Base-by-base conservation (phyloP, 495 filamentous ascomycete species). In the Daldinia childiae region DNA sequence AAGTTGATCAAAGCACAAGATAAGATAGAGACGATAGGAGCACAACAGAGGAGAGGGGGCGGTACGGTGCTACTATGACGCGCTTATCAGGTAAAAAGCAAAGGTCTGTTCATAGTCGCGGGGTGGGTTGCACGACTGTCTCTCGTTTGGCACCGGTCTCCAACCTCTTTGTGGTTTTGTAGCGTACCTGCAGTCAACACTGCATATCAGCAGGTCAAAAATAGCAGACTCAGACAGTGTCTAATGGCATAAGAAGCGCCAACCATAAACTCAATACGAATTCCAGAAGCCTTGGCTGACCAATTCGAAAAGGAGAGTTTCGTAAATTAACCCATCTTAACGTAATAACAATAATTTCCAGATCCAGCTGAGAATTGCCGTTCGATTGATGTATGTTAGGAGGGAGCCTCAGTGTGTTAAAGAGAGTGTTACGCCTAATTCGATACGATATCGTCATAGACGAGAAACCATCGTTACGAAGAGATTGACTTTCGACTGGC, bases 181-280 rank as follows among this genome's bases (percentile, higher is more conserved):
- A 38, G 17, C 57, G 62, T 65, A 65, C 62, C 62, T 65, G 62
- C 54, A 58, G 62, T 27, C n/a, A 29, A 58, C 32, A 11, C 32
- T 12, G 38, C 17, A n/a, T 21, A 29, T 52, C n/a, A 27, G 26
- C 26, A 27, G 26, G 26, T 30, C 50, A 29, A 54, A 54, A 30
- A 54, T 30, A 54, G 24, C 8, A 48, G 41, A 48, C 41, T n/a
- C 41, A 21, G 41, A 48, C 12, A 36, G 3, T 14, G 39, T 17
- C 39, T 12, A 48, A 48, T 48, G 8, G 43, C 7, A 48, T 21
- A 48, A 48, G 43, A 48, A 24, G 19, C 9, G 4, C 19, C 19
- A 9, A 48, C 19, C 4, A 19, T 24, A 11, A 48, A 24, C 19
- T 24, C 9, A 19, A 48, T 48, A 48, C 43, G 43, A 21, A 48